Evolutionary conservation across 352 stramenopile genomes (phyloP), one percentile per base, ranked within the genome.

Genomic region (Globisporangium viniferum): DNA sequence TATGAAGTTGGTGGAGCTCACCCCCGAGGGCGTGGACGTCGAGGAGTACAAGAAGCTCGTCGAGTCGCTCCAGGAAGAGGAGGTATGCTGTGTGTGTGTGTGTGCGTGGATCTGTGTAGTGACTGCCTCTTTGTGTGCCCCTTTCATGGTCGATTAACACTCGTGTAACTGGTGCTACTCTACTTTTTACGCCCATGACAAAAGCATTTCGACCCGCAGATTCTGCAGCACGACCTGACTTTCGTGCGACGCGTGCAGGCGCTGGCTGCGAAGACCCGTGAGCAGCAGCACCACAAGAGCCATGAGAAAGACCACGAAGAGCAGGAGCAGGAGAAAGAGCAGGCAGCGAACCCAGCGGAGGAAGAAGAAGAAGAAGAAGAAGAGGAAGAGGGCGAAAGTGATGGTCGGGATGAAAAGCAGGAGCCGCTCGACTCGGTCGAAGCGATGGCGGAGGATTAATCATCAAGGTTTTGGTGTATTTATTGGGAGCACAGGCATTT

Each of bases 191-290:
- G 41, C 9, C 41, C 41, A 49, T 49, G 29, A 27, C 44, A 92
- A 24, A 24, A 24, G 79, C 75, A 86, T 71, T 76, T 82, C 55
- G 74, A 91, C 41, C 68, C 73, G 7, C 73, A 79, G 8, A 71
- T 78, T 2, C 36, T 90, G 14, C 68, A 76, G 53, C 70, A 81
- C 63, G 85, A 91, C 56, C 35, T 89, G 61, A 82, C 70, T n/a
- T 80, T 93, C 35, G 69, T 91, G 48, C 78, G 81, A 20, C 78
- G 82, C 58, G 73, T 91, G 35, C 78, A 91, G 39, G 77, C 75
- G 33, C 76, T 93, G 18, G 68, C 75, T 2, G 67, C 71, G 5
- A 91, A 87, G 71, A 80, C 77, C 18, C 73, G 73, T 55, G 66
- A 79, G 31, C 61, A 79, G 36, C 76, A 69, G 64, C 49, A 68